Evolutionary conservation across 495 filamentous ascomycete genomes (phyloP).

Genomic region (Polyplosphaeria fusca): DNA sequence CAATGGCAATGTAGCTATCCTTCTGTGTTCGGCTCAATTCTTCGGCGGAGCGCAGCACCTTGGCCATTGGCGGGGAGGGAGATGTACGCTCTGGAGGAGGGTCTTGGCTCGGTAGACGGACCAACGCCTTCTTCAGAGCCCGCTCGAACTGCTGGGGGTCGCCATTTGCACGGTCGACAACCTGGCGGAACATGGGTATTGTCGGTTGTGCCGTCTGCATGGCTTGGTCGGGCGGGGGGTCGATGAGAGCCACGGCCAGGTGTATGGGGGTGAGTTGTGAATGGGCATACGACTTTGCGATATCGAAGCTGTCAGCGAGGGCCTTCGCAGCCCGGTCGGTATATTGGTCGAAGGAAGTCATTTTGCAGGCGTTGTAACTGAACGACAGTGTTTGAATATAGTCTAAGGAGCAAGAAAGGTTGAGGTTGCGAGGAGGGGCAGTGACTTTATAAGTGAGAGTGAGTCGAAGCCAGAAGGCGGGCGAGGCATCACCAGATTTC

Average conservation of each 20-base stretch:
- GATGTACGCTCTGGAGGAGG: conserved; percentile 85
- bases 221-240: conserved; percentile 74
- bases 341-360: conserved; percentile 65
- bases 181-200: conserved; percentile 82
- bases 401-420: not conserved
- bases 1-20: conserved; percentile 88
- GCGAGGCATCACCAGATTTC: conserved; percentile 6
- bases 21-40: conserved; percentile 96
- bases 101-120: conserved; percentile 88
- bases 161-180: conserved; percentile 88
- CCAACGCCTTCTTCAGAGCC: conserved; percentile 82
- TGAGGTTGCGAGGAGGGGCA: no score
- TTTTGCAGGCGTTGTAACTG: conserved; percentile 20
- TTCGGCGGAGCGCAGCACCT: conserved; percentile 74
- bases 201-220: conserved; percentile 53
- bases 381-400: conserved; percentile 3
- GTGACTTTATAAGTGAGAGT: no score
- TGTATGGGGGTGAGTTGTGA: conserved; percentile 85
- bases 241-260: conserved; percentile 81
- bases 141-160: conserved; percentile 86
- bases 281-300: conserved; percentile 85
- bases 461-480: no score
- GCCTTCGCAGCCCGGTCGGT: conserved; percentile 89
- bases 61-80: conserved; percentile 74
- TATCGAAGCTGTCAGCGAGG: conserved; percentile 74